Conservation (phyloP, 1,139 yeast species). For the Nematodospora anomalae region DNA sequence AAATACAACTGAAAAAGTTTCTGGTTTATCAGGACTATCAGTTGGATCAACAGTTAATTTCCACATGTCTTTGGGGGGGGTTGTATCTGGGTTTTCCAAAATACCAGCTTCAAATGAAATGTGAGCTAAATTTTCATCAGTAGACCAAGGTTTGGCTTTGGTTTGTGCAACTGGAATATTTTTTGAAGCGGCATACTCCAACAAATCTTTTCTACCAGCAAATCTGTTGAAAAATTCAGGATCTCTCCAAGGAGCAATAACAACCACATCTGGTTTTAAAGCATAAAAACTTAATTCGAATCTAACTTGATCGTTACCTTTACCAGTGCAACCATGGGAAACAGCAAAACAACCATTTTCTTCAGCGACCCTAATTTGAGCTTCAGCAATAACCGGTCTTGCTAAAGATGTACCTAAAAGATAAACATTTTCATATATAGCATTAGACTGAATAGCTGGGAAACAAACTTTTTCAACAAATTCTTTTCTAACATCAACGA, state of each 20-base stretch:
- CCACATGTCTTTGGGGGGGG: constrained; percentile 99
- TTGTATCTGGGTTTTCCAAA: constrained; percentile 94
- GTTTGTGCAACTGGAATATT: constrained; percentile 95
- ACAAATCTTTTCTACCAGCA: constrained; percentile 95
- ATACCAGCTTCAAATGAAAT: constrained; percentile 99
- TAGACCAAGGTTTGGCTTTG: constrained; percentile 98
- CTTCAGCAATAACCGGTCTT: constrained; percentile 97
- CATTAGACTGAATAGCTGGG: constrained; percentile 97
- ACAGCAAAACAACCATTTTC: constrained; percentile 98
- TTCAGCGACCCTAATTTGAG: constrained; percentile 95
- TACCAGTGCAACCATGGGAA: constrained; percentile 98
- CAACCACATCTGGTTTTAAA: constrained; percentile 92
- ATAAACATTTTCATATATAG: constrained; percentile 95
- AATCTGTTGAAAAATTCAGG: constrained; percentile 92
- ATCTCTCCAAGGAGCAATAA: constrained; percentile 99
- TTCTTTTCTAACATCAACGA: constrained; percentile 92
- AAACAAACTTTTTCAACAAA: constrained; percentile 85
- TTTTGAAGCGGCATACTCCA: constrained; percentile 90
- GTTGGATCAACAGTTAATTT: constrained; percentile 93
- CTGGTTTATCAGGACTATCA: constrained; percentile 94
- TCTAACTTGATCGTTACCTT: constrained; percentile 99
- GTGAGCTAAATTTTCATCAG: constrained; percentile 98
- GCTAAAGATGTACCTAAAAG: constrained; percentile 96
- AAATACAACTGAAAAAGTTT: constrained; percentile 79
- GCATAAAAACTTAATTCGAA: constrained; percentile 97